Conservation (phyloP, 495 filamentous ascomycete species). For the Durotheca rogersii region DNA sequence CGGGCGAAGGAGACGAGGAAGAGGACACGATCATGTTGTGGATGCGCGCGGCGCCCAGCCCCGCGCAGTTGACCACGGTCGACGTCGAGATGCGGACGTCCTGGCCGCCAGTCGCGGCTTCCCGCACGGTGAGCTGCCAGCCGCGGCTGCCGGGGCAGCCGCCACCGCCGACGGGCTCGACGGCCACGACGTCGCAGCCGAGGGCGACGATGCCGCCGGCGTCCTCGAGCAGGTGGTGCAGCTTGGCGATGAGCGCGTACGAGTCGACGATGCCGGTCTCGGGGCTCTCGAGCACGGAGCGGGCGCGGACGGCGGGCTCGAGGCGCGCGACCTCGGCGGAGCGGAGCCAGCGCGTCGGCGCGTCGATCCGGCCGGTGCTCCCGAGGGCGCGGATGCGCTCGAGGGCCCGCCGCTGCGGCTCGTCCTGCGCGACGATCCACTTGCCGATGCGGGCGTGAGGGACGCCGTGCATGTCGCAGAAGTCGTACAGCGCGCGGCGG, state of each 20-base stretch:
- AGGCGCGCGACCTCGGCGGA: constrained; percentile 56
- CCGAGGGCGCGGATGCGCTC: constrained; percentile 63
- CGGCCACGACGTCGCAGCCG: constrained; percentile 57
- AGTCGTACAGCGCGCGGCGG: constrained; percentile 71
- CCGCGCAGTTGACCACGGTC: constrained; percentile 82
- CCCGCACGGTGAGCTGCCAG: constrained; percentile 48
- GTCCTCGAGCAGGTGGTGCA: constrained; percentile 75
- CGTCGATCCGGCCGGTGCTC: constrained; percentile 50
- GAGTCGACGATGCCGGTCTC: constrained; percentile 90
- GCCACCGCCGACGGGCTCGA: constrained; percentile 63
- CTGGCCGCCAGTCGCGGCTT: constrained; percentile 45
- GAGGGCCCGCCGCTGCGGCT: constrained; percentile 64
- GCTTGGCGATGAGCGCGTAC: constrained; percentile 76
- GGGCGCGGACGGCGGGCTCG: constrained; percentile 76
- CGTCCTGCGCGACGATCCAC: constrained; percentile 90
- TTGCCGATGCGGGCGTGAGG: constrained; percentile 78
- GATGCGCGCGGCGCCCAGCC: constrained; percentile 71
- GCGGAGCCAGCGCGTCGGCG: constrained; percentile 76
- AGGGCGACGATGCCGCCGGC: constrained; percentile 72
- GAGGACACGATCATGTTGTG: constrained; percentile 85
- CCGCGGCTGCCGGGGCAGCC: constrained; percentile 45
- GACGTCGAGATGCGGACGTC: constrained; percentile 65
- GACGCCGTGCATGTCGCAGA: constrained; percentile 67
- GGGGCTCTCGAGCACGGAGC: constrained; percentile 71
- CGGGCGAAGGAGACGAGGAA: no score